Percentiles rank a stretch among this genome's conserved stretches.
phyloP scores from a whole-genome alignment of 164 flowering plant genomes.

The Nymphaea thermarum region DNA sequence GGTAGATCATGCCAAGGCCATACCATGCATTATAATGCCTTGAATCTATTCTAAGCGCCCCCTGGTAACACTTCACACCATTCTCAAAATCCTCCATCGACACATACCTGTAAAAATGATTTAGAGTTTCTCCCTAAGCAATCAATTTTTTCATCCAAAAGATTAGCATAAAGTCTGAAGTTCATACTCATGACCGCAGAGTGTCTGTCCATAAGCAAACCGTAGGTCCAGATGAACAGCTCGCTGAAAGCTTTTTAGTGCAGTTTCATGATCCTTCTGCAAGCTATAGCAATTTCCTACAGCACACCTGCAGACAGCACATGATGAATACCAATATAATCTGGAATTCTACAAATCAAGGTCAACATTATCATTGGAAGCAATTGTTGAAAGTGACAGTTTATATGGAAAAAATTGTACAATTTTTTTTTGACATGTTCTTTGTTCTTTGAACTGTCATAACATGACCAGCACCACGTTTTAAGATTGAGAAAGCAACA shows the following conservation, averaged over 20 bases:
- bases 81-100: conserved; percentile 92
- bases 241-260: conserved; percentile 86
- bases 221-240: conserved; percentile 75
- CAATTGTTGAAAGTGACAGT: too few species aligned
- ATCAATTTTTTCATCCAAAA: background rate
- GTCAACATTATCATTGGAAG: too few species aligned
- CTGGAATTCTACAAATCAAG: too few species aligned
- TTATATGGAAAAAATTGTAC: too few species aligned
- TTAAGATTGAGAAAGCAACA: too few species aligned
- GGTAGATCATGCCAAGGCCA: conserved; percentile 92
- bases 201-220: conserved; percentile 92
- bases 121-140: background rate
- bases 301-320: conserved; percentile 67
- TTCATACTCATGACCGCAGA: conserved; percentile 94
- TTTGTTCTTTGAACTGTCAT: too few species aligned
- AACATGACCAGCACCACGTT: too few species aligned
- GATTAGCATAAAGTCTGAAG: background rate
- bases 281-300: conserved; percentile 97
- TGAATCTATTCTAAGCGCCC: conserved; percentile 68
- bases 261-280: conserved; percentile 98
- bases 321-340: too few species aligned
- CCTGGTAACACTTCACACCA: conserved; percentile 84
- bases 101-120: conserved; percentile 43
- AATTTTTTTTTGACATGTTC: too few species aligned
- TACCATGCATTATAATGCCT: conserved; percentile 97